Conservation (phyloP, 2,329 filamentous ascomycete species). For the Hymenoscyphus scutula region DNA sequence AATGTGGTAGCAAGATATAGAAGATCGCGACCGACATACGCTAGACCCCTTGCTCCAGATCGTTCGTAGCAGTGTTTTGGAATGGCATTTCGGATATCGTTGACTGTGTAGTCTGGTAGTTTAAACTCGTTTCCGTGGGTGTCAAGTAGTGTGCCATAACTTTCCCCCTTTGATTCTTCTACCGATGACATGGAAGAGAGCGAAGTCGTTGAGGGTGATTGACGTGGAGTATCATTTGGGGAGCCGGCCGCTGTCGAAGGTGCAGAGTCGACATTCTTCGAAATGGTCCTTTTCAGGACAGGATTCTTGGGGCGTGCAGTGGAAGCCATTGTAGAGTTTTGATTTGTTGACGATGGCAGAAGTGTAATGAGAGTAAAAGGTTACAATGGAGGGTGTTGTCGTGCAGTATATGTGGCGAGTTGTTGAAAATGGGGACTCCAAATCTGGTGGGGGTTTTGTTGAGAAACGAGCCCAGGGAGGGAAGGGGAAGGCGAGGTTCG, state of each 20-base stretch:
- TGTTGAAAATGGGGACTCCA: neutral
- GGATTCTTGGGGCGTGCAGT: constrained; percentile 31
- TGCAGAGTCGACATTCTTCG: constrained; percentile 34
- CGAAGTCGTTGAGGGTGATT: constrained; percentile 79
- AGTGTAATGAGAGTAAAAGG: neutral
- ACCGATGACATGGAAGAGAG: constrained; percentile 81
- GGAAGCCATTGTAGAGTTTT: constrained; percentile 32
- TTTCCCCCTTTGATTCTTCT: constrained; percentile 44
- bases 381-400: constrained; percentile 1
- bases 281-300: constrained; percentile 31
- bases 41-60: constrained; percentile 70
- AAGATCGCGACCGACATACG: constrained; percentile 83
- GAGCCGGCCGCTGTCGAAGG: constrained; percentile 58
- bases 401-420: neutral
- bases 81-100: constrained; percentile 94
- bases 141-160: constrained; percentile 72
- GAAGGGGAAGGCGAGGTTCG: neutral
- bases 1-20: constrained; percentile 72
- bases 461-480: neutral
- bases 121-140: constrained; percentile 94
- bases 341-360: neutral
- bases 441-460: neutral
- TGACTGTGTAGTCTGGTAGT: constrained; percentile 94
- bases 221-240: constrained; percentile 57
- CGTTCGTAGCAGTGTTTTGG: constrained; percentile 96